Conservation (phyloP, 805 yeast genomes). For the Cyberlindnera suaveolens region DNA sequence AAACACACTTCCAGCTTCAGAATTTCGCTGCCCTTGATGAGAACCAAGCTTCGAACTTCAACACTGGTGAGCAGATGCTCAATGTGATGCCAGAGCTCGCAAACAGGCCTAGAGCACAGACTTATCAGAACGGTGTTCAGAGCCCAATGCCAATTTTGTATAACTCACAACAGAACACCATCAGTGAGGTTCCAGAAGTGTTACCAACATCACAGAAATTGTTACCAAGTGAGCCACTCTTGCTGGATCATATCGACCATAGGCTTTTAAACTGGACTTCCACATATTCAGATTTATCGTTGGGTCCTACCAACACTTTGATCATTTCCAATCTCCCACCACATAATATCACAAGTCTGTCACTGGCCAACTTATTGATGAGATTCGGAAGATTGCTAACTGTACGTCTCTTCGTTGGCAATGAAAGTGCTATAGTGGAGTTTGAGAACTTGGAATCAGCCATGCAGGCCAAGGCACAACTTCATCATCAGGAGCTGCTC, state of each 20-base stretch:
- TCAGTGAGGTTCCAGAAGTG: slow-evolving; percentile 9
- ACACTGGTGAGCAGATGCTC: slow-evolving; percentile 10
- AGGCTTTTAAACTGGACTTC: slow-evolving; percentile 57
- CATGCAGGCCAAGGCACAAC: slow-evolving; percentile 65
- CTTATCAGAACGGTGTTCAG: slow-evolving; percentile 26
- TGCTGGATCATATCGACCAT: slow-evolving; percentile 56
- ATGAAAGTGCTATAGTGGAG: slow-evolving; percentile 58
- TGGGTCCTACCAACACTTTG: slow-evolving; percentile 74
- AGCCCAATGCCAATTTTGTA: slow-evolving; percentile 26
- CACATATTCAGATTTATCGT: slow-evolving; percentile 58
- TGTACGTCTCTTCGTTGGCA: slow-evolving; percentile 50
- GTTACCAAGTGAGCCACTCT: slow-evolving; percentile 24
- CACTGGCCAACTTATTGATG: slow-evolving; percentile 54
- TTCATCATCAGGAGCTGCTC: slow-evolving; percentile 77
- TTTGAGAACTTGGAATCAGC: slow-evolving; percentile 71
- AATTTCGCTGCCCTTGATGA: slow-evolving; percentile 4
- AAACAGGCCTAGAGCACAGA: slow-evolving; percentile 37
- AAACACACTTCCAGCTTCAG: slow-evolving; percentile 12
- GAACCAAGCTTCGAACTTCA: slow-evolving; percentile 6
- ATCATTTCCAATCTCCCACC: slow-evolving; percentile 78
- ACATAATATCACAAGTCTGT: slow-evolving; percentile 39
- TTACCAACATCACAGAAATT: slow-evolving; percentile 6
- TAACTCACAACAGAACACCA: slow-evolving; percentile 7
- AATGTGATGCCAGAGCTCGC: slow-evolving; percentile 6
- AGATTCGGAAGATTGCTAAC: slow-evolving; percentile 58